Base-by-base conservation (phyloP, 129 eudicot species). In the Pseudognaphalium luteoalbum region DNA sequence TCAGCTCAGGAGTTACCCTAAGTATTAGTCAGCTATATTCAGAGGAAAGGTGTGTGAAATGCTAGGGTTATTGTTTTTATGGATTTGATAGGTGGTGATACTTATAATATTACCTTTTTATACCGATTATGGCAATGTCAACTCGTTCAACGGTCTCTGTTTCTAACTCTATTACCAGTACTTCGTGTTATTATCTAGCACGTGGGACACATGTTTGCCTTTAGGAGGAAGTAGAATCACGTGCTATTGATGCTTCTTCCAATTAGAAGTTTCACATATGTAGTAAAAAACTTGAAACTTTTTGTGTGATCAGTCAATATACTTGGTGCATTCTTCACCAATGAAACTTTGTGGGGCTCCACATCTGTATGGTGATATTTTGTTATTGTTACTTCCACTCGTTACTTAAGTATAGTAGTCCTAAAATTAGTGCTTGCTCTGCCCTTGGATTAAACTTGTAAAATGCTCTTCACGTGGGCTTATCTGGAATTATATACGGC, bases 231-330 rank as follows among this genome's bases (percentile, higher is more conserved):
- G 30, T 39, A 19, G 64, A 52, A 51, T 66, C n/a, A 54, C 67
- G 11, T 22, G 42, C 20, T 65, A 2, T 50, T 57, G 20, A 47
- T 8, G 22, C 50, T 51, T 51, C 20, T 63, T 44, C 17, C 66
- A 33, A 61, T 30, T 76, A 22, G 67, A 67, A 35, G 39, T 41
- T 77, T 50, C 73, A 35, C 28, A 76, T 20, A 21, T 79, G 28
- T 33, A 71, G 44, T 62, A 47, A 54, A 71, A 72, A 78, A 65
- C 11, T 51, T 34, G 66, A 61, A 78, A 61, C 51, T 70, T 78
- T 60, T 78, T 12, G 4, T 70, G 54, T 28, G 44, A 20, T 78
- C 39, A 68, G 74, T 47, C 54, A 47, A 47, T 47, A 11, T 39
- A 29, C 42, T 60, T 21, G 62, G 50, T 58, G 17, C 41, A 21